phyloP scores from a whole-genome alignment of 1,284 basidiomycete genomes.

The Caloboletus firmus region DNA sequence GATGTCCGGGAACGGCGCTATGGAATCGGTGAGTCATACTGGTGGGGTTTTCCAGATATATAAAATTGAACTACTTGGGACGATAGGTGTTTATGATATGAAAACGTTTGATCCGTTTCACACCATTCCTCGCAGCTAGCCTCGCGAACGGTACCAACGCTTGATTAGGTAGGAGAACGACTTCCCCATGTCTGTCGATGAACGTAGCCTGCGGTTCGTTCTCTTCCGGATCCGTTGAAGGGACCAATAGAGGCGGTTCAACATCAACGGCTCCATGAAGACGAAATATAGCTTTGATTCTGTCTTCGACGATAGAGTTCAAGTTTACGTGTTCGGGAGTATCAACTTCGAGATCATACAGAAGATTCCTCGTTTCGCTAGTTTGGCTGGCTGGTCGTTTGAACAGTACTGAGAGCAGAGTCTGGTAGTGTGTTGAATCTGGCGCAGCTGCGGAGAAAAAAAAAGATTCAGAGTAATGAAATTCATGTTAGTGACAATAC shows the following conservation, averaged over 20 bases:
- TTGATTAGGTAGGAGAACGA: conserved; percentile 79
- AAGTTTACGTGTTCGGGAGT: conserved; percentile 71
- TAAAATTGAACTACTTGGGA: conserved; percentile 50
- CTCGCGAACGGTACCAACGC: conserved; percentile 83
- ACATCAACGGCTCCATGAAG: conserved; percentile 89
- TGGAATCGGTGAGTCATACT: not conserved
- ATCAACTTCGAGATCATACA: conserved; percentile 78
- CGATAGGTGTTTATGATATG: conserved; percentile 76
- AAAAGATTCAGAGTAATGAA: not conserved
- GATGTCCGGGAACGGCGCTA: conserved; percentile 69
- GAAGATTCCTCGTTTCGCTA: conserved; percentile 67
- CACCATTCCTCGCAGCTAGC: conserved; percentile 72
- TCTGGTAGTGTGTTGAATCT: conserved; percentile 72
- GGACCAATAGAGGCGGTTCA: conserved; percentile 82
- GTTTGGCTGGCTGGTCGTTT: conserved; percentile 51
- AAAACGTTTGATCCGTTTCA: conserved; percentile 86
- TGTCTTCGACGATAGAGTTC: conserved; percentile 77
- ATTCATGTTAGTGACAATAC: conserved; percentile 22
- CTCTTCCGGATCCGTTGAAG: conserved; percentile 38
- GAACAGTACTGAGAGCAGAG: conserved; percentile 70
- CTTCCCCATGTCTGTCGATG: conserved; percentile 80
- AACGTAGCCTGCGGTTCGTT: conserved; percentile 60
- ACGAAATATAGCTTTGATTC: conserved; percentile 75
- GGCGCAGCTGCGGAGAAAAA: conserved; percentile 53
- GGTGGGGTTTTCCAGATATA: not conserved